phyloP scores from a whole-genome alignment of 1,139 yeast genomes.

The Saccharomyces hybrid region DNA sequence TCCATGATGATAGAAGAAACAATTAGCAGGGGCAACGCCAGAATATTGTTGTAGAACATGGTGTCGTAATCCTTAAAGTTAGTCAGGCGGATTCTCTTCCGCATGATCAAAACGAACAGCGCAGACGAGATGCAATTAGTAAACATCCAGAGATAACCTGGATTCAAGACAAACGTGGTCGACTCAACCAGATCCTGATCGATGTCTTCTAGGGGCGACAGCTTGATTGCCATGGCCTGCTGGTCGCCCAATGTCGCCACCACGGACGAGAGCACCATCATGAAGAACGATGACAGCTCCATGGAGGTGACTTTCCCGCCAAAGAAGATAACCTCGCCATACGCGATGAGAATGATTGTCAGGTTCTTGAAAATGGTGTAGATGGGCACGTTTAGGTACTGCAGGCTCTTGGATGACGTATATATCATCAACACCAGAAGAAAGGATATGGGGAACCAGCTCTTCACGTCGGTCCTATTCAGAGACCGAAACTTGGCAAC shows the following conservation, averaged over 20 bases:
- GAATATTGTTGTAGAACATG: constrained; percentile 91
- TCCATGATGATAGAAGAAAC: constrained; percentile 68
- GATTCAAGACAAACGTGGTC: constrained; percentile 29
- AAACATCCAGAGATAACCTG: too few species aligned
- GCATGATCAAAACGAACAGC: too few species aligned
- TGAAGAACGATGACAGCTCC: constrained; percentile 76
- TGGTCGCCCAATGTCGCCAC: constrained; percentile 89
- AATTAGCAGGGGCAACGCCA: constrained; percentile 81
- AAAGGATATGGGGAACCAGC: constrained; percentile 89
- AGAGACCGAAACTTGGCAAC: constrained; percentile 78
- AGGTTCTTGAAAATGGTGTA: too few species aligned
- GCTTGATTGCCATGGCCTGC: constrained; percentile 25
- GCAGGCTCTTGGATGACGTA: constrained; percentile 52
- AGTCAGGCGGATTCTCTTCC: constrained; percentile 50
- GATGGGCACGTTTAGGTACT: too few species aligned
- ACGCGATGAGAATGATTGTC: too few species aligned
- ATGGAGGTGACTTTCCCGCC: constrained; percentile 65
- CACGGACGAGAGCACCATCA: constrained; percentile 88
- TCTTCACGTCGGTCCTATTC: constrained; percentile 79
- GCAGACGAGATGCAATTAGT: too few species aligned
- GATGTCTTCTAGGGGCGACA: constrained; percentile 18
- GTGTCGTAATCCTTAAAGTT: constrained; percentile 96
- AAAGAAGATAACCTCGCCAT: too few species aligned
- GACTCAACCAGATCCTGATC: constrained; percentile 20
- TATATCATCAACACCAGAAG: constrained; percentile 87